These are phyloP conservation scores for Populus hybrid DNA, from an alignment of 441 rosid genomes.

Conservation along the genomic window DNA sequence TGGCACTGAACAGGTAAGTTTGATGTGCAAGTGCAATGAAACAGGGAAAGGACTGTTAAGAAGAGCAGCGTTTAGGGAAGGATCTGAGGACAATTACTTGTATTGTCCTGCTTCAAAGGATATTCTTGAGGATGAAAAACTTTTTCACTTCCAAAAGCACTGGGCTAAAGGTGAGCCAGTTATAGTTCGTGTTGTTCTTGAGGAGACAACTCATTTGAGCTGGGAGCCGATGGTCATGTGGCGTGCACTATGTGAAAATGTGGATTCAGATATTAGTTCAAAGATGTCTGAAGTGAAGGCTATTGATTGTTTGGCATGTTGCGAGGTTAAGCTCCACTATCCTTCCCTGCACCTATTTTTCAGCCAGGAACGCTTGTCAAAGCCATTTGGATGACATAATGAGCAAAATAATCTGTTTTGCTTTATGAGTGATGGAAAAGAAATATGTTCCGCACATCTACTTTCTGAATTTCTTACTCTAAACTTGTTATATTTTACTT, in stretches of 20 bases:
- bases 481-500: not conserved
- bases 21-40: conserved; percentile 22
- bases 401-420: not conserved
- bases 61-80: conserved; percentile 54
- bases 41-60: conserved; percentile 20
- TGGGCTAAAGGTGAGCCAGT: conserved; percentile 91
- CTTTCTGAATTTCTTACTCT: not conserved
- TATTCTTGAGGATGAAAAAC: conserved; percentile 36
- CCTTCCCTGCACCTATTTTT: conserved; percentile 5
- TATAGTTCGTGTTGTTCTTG: conserved; percentile 60
- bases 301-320: conserved; percentile 74
- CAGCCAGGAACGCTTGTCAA: not conserved
- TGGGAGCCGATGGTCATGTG: conserved; percentile 99
- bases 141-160: conserved; percentile 54
- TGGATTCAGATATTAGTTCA: conserved; percentile 43
- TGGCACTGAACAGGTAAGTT: conserved; percentile 15
- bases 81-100: conserved; percentile 51
- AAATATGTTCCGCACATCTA: not conserved
- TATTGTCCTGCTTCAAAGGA: conserved; percentile 52
- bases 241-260: conserved; percentile 77
- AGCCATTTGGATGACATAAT: conserved; percentile 6
- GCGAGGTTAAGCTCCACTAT: conserved; percentile 46
- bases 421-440: not conserved
- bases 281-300: conserved; percentile 71
- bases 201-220: conserved; percentile 59